Percentiles rank a stretch among this genome's conserved stretches.
Conservation (phyloP, 305 asterid genomes). For the Fraxinus floribunda region DNA sequence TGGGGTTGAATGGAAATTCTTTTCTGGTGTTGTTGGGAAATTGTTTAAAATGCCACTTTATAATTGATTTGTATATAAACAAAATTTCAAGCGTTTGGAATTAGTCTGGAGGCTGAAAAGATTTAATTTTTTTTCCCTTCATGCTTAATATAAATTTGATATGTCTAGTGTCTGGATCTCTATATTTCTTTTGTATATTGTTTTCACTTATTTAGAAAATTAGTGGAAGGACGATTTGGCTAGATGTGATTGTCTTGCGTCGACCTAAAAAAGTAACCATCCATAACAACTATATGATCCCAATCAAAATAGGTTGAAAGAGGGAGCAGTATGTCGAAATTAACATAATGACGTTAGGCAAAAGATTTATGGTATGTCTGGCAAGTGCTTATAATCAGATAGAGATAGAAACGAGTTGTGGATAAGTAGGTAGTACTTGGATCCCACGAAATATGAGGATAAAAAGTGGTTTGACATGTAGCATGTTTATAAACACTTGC, state of each 20-base stretch:
- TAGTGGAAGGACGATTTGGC: not conserved
- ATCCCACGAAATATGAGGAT: too few relatives aligned
- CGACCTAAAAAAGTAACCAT: not conserved
- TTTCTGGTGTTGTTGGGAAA: constrained; percentile 14
- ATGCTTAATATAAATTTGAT: not conserved
- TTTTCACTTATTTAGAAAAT: not conserved
- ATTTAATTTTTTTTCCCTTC: not conserved
- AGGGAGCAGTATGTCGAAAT: not conserved
- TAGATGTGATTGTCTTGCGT: not conserved
- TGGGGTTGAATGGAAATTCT: constrained; percentile 17
- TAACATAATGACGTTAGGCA: not conserved
- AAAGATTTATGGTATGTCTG: not conserved
- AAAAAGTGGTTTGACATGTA: too few relatives aligned
- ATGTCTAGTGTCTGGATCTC: not conserved
- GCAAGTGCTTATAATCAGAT: too few relatives aligned
- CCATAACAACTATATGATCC: not conserved
- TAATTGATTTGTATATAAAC: not conserved
- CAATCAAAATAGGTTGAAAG: not conserved
- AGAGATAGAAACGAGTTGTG: too few relatives aligned
- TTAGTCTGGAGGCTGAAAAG: not conserved
- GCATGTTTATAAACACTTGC: too few relatives aligned
- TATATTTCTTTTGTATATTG: not conserved
- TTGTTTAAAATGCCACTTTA: not conserved
- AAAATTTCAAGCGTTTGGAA: not conserved
- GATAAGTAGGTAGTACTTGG: too few relatives aligned